Evolutionary conservation across 257 asterid genomes (phyloP), one percentile per base, ranked within the genome.

Genomic region (Forsythia viridissima): DNA sequence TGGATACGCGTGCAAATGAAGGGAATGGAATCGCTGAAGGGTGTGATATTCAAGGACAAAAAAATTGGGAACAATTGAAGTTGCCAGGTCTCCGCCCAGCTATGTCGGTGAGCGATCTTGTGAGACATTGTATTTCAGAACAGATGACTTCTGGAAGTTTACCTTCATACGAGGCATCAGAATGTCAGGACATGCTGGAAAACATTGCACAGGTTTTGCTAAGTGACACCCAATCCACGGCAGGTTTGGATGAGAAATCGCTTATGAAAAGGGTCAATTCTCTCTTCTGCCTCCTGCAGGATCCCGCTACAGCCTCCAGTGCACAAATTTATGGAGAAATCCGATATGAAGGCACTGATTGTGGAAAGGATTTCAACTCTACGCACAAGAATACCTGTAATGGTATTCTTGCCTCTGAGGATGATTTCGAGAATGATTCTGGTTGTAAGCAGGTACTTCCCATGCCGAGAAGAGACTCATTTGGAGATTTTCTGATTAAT

Each of bases 261-360:
- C 89, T 94, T 30, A 90, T 94, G 98, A 94, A 88, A 81, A 89
- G 84, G 85, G 98, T 94, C 67, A 85, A 93, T 66, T 94, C 98
- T 42, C 96, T 94, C 52, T 88, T 87, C 84, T 85, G 88, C 83
- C 87, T 94, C 73, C 82, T 94, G 76, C 95, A 89, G 83, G 96
- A 90, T 51, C 89, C 97, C 59, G 74, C 69, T 21, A 43, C 44
- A 39, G 57, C 86, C 74, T 76, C 92, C 72, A 65, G 74, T 59
- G 66, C 86, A 48, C 87, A 80, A 77, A 76, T 57, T 72, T 82
- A 83, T 18, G 86, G 76, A 77, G 91, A 82, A 41, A 81, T 77
- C 80, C 72, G 4, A 70, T 41, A 40, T 59, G 87, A 81, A 80
- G 85, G 69, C 39, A 76, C 82, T 41, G 78, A 63, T 63, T 41